A percentile compares a stretch with the other conserved stretches of the same genome.
These are phyloP conservation scores for Apiospora arundinis DNA, from an alignment of 2,329 filamentous ascomycete genomes.

Conservation along the genomic window DNA sequence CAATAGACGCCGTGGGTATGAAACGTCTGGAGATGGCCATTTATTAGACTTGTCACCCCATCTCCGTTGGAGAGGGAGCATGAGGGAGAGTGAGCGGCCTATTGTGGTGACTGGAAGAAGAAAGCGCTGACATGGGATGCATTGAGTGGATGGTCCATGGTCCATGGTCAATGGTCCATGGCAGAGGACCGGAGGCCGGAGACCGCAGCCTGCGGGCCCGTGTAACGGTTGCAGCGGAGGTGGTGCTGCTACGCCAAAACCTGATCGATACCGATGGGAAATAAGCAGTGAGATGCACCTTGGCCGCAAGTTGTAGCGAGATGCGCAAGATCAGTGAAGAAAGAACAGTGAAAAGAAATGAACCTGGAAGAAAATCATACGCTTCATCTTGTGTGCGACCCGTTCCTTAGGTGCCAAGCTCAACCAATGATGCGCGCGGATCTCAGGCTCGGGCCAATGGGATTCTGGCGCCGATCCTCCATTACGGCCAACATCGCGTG, in stretches of 20 bases:
- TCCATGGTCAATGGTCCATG: not conserved
- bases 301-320: not conserved
- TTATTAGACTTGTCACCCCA: not conserved
- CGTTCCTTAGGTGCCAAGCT: not conserved
- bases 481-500: not conserved
- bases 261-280: not conserved
- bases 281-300: not conserved
- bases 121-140: not conserved
- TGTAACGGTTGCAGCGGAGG: not conserved
- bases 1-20: not conserved
- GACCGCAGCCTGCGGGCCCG: not conserved
- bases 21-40: not conserved
- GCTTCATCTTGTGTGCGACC: constrained; percentile 10
- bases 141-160: not conserved
- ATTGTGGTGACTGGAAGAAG: not conserved
- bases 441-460: not conserved
- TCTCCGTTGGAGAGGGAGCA: not conserved
- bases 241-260: not conserved
- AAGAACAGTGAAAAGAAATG: not conserved
- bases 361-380: constrained; percentile 17
- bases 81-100: not conserved
- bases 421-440: not conserved
- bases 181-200: not conserved
- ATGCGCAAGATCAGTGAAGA: not conserved
- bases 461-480: not conserved